Evolutionary conservation across 1,284 basidiomycete species (phyloP).

Genomic region (Cutaneotrichosporon sp.): DNA sequence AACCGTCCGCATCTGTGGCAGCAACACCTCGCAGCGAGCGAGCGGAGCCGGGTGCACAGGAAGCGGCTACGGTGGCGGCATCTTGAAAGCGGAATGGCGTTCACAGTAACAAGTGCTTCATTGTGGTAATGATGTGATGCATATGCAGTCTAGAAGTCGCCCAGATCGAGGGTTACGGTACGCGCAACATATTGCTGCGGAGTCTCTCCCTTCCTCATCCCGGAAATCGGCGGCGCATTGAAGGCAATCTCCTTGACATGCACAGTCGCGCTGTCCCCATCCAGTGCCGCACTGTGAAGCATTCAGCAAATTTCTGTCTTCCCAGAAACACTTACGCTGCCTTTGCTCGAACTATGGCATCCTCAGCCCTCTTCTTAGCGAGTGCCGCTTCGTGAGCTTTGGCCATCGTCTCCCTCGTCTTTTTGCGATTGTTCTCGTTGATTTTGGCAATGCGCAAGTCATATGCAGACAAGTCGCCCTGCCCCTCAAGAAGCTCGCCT

Average conservation of each 20-base stretch:
- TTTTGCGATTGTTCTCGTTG: slow-evolving; percentile 79
- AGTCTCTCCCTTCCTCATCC: slow-evolving; percentile 41
- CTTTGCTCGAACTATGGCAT: slow-evolving; percentile 33
- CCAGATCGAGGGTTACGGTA: slow-evolving; percentile 48
- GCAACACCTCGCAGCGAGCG: background rate
- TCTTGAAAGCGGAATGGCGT: no score
- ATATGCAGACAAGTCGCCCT: slow-evolving; percentile 45
- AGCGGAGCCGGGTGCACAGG: background rate
- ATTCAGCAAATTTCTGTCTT: no score
- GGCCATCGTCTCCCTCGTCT: slow-evolving; percentile 70
- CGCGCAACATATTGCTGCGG: slow-evolving; percentile 46
- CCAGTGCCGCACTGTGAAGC: slow-evolving; percentile 2
- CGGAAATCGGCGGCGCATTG: slow-evolving; percentile 22
- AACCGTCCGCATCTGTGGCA: slow-evolving; percentile 22
- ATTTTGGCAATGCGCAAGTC: slow-evolving; percentile 65
- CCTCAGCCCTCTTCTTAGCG: slow-evolving; percentile 59
- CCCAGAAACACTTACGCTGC: background rate
- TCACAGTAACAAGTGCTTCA: no score
- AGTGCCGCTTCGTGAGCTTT: slow-evolving; percentile 66
- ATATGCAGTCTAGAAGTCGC: slow-evolving; percentile 46
- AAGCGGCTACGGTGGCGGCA: background rate
- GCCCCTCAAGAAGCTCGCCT: slow-evolving; percentile 24
- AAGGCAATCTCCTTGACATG: slow-evolving; percentile 1
- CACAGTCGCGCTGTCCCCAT: slow-evolving; percentile 11
- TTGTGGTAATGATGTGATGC: background rate